Percentiles rank a stretch among this genome's conserved stretches.
Evolutionary conservation across 1,139 yeast genomes (phyloP).

Genomic region (Trichomonascaceae sp.): DNA sequence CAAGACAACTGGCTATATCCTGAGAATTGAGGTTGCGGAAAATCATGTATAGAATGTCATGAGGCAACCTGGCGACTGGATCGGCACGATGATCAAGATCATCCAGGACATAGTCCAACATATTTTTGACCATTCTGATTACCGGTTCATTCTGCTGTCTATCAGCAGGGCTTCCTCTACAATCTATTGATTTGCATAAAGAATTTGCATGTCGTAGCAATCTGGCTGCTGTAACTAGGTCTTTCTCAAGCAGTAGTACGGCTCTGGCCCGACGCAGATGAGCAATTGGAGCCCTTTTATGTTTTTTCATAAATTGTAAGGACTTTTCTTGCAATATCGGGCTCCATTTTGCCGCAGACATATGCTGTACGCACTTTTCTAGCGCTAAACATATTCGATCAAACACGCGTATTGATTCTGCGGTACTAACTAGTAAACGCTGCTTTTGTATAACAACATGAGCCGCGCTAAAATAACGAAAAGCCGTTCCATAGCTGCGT

Average conservation of each 20-base stretch:
- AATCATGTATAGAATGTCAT: background rate
- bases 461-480: background rate
- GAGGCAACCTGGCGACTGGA: background rate
- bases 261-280: slow-evolving; percentile 2
- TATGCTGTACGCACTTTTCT: background rate
- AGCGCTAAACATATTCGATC: background rate
- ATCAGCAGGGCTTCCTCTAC: background rate
- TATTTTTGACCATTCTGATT: background rate
- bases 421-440: background rate
- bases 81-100: background rate
- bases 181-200: background rate
- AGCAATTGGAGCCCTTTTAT: background rate
- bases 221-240: background rate
- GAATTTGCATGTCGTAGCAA: background rate
- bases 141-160: background rate
- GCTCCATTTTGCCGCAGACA: background rate
- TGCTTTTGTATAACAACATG: background rate
- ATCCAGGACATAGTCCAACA: background rate
- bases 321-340: background rate
- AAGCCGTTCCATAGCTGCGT: background rate
- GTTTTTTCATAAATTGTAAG: background rate
- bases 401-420: background rate
- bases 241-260: background rate
- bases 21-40: background rate
- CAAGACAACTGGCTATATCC: slow-evolving; percentile 2